These are phyloP conservation scores for Xylaria multiplex DNA, from an alignment of 2,329 filamentous ascomycete species.

Conservation along the genomic window DNA sequence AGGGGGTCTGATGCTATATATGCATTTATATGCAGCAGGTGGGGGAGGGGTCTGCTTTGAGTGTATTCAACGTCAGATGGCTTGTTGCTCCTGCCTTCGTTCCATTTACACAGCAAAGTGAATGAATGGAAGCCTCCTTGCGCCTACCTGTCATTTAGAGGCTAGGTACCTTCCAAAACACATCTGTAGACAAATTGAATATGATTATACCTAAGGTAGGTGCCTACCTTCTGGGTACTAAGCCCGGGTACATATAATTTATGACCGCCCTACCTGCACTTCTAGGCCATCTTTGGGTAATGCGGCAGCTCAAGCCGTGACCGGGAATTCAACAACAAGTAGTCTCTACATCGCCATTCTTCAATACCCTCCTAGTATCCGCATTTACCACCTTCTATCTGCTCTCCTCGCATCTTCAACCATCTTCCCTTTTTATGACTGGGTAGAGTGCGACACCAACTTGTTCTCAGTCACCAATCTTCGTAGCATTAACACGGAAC, in stretches of 20 bases:
- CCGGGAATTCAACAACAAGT: neutral
- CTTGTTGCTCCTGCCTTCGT: neutral
- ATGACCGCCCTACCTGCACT: neutral
- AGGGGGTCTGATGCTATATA: neutral
- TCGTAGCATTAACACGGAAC: neutral
- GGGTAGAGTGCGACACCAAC: neutral
- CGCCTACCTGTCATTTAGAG: neutral
- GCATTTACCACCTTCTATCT: neutral
- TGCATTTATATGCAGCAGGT: neutral
- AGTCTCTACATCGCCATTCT: neutral
- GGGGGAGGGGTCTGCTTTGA: too few relatives aligned
- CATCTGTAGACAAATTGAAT: slow-evolving; percentile 9
- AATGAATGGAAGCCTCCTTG: neutral
- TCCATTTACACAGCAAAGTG: neutral
- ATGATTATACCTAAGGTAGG: neutral
- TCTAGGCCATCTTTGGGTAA: neutral
- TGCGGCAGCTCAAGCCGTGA: neutral
- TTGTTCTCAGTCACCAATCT: neutral
- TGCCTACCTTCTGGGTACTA: too few relatives aligned
- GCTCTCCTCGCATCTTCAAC: neutral
- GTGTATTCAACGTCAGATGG: neutral
- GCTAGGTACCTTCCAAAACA: neutral
- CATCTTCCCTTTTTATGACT: neutral
- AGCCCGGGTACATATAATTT: neutral
- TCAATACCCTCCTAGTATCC: neutral